phyloP scores from a whole-genome alignment of 352 stramenopile genomes.

The Phytophthora lateralis region DNA sequence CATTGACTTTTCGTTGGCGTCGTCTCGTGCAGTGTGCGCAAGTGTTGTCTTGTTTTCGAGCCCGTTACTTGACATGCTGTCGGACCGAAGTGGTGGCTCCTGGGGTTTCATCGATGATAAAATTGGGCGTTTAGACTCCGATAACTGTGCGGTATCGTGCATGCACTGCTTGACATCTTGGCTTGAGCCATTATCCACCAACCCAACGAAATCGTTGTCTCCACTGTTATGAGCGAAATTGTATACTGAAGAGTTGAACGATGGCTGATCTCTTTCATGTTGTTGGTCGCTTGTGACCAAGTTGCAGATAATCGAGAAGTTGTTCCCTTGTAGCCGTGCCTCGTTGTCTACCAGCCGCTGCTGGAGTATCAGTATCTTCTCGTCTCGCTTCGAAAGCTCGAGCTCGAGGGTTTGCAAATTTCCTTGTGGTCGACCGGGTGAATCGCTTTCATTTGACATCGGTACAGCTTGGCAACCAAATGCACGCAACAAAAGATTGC shows the following conservation, averaged over 20 bases:
- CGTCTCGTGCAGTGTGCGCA: neutral
- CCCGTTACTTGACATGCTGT: slow-evolving; percentile 17
- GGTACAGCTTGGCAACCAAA: slow-evolving; percentile 9
- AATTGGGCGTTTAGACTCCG: slow-evolving; percentile 10
- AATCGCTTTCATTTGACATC: neutral
- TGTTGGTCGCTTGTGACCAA: neutral
- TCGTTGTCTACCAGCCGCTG: slow-evolving; percentile 19
- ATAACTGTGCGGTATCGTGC: neutral
- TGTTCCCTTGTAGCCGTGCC: neutral
- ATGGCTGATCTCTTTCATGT: slow-evolving; percentile 1
- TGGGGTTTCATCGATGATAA: slow-evolving; percentile 23
- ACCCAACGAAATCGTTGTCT: neutral
- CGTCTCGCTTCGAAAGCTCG: slow-evolving; percentile 29
- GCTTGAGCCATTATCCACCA: neutral
- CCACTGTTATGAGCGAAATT: neutral
- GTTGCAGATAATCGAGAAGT: neutral
- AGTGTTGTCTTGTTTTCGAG: slow-evolving; percentile 4
- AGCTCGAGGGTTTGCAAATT: slow-evolving; percentile 8
- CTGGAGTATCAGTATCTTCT: slow-evolving; percentile 33
- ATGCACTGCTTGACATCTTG: neutral
- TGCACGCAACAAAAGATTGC: neutral
- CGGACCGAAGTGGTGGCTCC: slow-evolving; percentile 1
- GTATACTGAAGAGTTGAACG: neutral
- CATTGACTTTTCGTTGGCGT: slow-evolving; percentile 8
- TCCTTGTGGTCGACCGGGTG: neutral